Base-by-base conservation (phyloP, 2,329 filamentous ascomycete species). In the Scedosporium aurantiacum region DNA sequence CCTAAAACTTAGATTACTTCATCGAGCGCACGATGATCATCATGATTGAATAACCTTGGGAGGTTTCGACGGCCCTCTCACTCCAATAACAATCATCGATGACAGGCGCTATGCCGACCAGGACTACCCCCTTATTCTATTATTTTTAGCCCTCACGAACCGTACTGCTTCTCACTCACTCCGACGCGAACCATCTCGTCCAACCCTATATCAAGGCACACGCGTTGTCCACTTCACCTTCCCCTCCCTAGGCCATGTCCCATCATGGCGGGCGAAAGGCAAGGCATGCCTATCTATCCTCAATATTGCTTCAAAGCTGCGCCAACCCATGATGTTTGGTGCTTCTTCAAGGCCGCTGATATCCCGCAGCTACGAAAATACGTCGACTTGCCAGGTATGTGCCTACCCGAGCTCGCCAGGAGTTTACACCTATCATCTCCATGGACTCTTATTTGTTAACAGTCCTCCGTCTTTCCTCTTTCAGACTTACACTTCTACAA, bases 231-330 rank as follows among this genome's bases (percentile, higher is more conserved):
- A 47, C 18, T 7, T n/a, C 43, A 21, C 43, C 43, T 3, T 21
- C 43, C 18, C 14, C 43, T 21, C 43, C n/a, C 12, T 54, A 37
- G 50, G 23, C 18, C 32, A 40, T 41, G 55, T 25, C 27, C 14
- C 25, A 25, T 75, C 76, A 84, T 84, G 82, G 80, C 73, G 68
- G 72, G 72, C 68, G 66, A 45, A 21, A 8, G 32, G 25, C 28
- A 21, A n/a, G 57, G 68, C 62, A 67, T 72, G 64, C 65, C 65
- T 61, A 72, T 82, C 66, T 88, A 87, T 66, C 83, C 82, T 7
- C 79, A 81, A 62, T 86, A 85, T 70, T 86, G 84, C 70, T 86
- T 87, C 69, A 74, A 80, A 63, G 76, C 85, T 32, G 84, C 85
- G 16, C 83, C 82, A 3, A 87, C 84, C 28, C 77, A 82, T 67